Evolutionary conservation across 306 rosid species (phyloP), one percentile per base, ranked within the genome.

Genomic region (Betula pendula): DNA sequence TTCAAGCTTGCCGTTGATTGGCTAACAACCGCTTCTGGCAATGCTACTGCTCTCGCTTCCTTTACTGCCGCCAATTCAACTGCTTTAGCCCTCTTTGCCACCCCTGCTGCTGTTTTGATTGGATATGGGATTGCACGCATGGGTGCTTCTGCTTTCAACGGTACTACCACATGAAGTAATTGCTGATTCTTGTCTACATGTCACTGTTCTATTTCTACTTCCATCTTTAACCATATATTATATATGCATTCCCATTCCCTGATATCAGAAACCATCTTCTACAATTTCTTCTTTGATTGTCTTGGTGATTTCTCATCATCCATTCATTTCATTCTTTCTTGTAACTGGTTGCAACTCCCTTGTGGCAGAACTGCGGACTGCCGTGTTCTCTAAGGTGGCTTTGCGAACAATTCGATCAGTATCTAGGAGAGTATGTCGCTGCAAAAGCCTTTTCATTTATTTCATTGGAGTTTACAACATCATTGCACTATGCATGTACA

Each of bases 1-100:
- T 95, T 95, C 89, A 95, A 95, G 88, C 92, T 92, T 48, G 97
- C 97, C 24, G 91, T 95, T 38, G 99, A 95, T 82, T 95, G 94
- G 96, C 81, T 95, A 78, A 89, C 92, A 29, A 84, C 92, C 19
- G 87, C 91, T 27, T 77, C 94, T 0, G 93, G 93, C 59, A 92
- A 82, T 85, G 92, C 88, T 19, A 66, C 80, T 79, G 83, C 88
- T 77, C 68, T 92, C 65, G 89, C 92, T 55, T 86, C 90, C 74
- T 91, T 91, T 70, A 69, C 85, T 6, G 70, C 92, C 9, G 90
- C 92, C 0, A 95, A 87, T 84, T 59, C 97, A 14, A 90, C 89
- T 40, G 58, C 58, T 56, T 35, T 88, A 78, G 83, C 91, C 22
- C 82, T 92, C 72, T 95, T 95, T 9, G 97, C 97, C 4, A 95